Conservation (phyloP, 352 stramenopile species). For the Globisporangium emineosum region DNA sequence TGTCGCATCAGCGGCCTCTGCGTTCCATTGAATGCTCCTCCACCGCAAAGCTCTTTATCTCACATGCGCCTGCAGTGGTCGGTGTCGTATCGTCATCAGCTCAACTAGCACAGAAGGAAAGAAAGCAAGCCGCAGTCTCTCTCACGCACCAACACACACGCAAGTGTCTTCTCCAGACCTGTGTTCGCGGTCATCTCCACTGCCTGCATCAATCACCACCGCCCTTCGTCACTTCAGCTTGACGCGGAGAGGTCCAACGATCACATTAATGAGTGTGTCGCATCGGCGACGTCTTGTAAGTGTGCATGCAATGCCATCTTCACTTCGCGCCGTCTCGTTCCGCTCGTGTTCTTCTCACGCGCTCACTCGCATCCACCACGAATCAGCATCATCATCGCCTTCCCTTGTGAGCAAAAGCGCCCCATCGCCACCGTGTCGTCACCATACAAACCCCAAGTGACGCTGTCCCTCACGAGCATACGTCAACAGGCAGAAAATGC, state of each 20-base stretch:
- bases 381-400: background rate
- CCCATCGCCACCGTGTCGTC: background rate
- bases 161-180: too few relatives aligned
- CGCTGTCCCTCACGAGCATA: background rate
- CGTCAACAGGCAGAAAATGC: background rate
- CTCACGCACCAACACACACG: too few relatives aligned
- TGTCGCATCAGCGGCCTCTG: background rate
- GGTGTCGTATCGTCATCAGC: background rate
- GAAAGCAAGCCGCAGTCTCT: too few relatives aligned
- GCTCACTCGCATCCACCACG: background rate
- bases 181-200: too few relatives aligned
- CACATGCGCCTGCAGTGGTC: background rate
- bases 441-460: background rate
- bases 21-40: background rate
- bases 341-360: background rate
- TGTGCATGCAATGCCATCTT: background rate
- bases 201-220: background rate
- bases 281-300: background rate
- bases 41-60: background rate
- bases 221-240: background rate
- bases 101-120: too few relatives aligned
- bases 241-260: background rate
- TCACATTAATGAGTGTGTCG: background rate
- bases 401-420: background rate
- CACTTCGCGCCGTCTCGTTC: background rate